phyloP scores from a whole-genome alignment of 2,329 filamentous ascomycete species.

The Metarhizium robertsii region DNA sequence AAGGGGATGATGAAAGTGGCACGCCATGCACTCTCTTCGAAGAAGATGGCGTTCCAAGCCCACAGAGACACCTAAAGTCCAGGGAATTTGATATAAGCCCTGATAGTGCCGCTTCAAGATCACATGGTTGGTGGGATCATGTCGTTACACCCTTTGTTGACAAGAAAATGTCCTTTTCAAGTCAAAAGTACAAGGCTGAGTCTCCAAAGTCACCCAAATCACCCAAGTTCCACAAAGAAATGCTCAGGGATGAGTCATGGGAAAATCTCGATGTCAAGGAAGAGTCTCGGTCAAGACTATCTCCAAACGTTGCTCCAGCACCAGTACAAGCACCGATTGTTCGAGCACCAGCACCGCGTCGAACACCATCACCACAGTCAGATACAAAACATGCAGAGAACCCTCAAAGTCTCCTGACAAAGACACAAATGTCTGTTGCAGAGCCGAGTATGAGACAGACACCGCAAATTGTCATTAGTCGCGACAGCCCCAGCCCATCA shows the following conservation, averaged over 20 bases:
- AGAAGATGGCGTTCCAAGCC: conserved; percentile 46
- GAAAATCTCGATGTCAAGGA: conserved; percentile 12
- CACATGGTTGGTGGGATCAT: conserved; percentile 70
- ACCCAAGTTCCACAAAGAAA: conserved; percentile 7
- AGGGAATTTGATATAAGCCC: conserved; percentile 28
- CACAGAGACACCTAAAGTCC: conserved; percentile 28
- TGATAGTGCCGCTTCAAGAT: conserved; percentile 45
- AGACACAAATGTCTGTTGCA: neutral
- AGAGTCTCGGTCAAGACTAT: conserved; percentile 6
- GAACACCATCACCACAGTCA: conserved; percentile 20
- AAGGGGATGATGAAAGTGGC: conserved; percentile 39
- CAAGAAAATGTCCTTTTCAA: conserved; percentile 33
- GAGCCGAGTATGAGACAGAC: neutral
- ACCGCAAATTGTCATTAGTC: conserved; percentile 2
- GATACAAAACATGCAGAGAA: conserved; percentile 7
- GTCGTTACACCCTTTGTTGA: conserved; percentile 60
- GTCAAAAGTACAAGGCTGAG: conserved; percentile 23
- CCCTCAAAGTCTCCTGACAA: too few species aligned
- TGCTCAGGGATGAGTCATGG: conserved; percentile 29
- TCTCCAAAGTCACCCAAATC: conserved; percentile 13
- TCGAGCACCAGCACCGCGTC: conserved; percentile 25
- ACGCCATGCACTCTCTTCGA: conserved; percentile 62
- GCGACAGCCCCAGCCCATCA: neutral
- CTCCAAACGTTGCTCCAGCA: conserved; percentile 9
- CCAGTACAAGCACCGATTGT: conserved; percentile 24